These are phyloP conservation scores for Coniochaeta prunicola DNA, from an alignment of 2,329 filamentous ascomycete species.

Conservation along the genomic window DNA sequence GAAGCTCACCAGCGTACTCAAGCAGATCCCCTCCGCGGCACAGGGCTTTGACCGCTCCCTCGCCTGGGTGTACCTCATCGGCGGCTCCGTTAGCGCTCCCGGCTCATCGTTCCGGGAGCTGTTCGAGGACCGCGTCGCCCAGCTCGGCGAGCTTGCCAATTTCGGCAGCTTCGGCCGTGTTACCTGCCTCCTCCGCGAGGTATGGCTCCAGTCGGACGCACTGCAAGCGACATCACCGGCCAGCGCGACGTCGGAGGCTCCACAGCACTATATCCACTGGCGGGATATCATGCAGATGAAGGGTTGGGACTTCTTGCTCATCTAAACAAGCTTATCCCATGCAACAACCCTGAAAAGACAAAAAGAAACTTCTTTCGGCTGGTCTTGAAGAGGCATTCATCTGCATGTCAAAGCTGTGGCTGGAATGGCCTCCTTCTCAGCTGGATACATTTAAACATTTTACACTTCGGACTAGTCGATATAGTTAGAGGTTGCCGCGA, in stretches of 20 bases:
- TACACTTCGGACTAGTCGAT: constrained; percentile 8
- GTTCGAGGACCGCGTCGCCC: constrained; percentile 66
- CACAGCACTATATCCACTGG: constrained; percentile 75
- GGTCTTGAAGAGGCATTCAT: constrained; percentile 14
- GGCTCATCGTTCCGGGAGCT: constrained; percentile 69
- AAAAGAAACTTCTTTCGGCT: constrained; percentile 3
- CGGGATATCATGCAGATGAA: constrained; percentile 87
- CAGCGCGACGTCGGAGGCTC: constrained; percentile 23
- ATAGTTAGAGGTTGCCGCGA: constrained; percentile 14
- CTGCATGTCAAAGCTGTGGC: constrained; percentile 14
- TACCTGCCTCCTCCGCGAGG: constrained; percentile 68
- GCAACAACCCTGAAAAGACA: constrained; percentile 4
- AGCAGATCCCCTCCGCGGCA: constrained; percentile 73
- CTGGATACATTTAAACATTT: constrained; percentile 4
- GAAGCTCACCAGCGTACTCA: constrained; percentile 68
- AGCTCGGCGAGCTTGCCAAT: constrained; percentile 69
- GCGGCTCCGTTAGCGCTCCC: constrained; percentile 69
- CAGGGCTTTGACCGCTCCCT: constrained; percentile 84
- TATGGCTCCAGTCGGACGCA: constrained; percentile 71
- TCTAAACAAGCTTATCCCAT: constrained; percentile 39
- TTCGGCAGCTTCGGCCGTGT: constrained; percentile 85
- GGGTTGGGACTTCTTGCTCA: constrained; percentile 87
- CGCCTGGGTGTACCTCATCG: constrained; percentile 87
- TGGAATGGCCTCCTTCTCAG: constrained; percentile 13
- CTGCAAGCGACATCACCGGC: constrained; percentile 22